Percentiles rank a stretch among this genome's conserved stretches.
Evolutionary conservation across 2,329 filamentous ascomycete species (phyloP).

Genomic region (Stemphylium vesicarium): DNA sequence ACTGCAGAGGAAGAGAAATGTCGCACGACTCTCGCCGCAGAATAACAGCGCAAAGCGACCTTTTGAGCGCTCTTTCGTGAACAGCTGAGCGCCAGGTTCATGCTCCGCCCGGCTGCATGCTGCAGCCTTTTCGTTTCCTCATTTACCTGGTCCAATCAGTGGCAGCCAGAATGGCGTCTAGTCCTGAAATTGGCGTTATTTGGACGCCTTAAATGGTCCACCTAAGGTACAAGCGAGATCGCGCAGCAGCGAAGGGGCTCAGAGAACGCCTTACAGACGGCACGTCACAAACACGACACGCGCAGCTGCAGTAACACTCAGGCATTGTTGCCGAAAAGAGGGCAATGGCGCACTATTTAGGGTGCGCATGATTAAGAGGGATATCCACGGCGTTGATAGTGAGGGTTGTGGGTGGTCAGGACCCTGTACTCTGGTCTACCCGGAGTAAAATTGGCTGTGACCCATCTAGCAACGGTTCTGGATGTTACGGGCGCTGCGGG

Average conservation of each 20-base stretch:
- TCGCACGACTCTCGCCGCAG: too few species aligned
- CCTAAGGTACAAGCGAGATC: constrained; percentile 1
- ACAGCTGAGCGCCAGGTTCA: not conserved
- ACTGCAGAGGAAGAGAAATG: too few species aligned
- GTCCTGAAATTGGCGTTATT: not conserved
- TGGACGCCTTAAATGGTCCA: not conserved
- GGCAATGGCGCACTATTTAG: not conserved
- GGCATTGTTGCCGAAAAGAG: not conserved
- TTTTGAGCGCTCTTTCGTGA: not conserved
- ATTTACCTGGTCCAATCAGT: not conserved
- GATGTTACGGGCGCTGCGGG: not conserved
- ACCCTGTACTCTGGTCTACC: not conserved
- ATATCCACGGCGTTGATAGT: not conserved
- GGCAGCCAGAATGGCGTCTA: not conserved
- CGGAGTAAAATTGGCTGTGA: not conserved
- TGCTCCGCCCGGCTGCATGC: not conserved
- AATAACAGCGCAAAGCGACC: not conserved
- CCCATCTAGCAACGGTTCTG: not conserved
- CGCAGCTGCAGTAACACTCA: not conserved
- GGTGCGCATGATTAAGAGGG: not conserved
- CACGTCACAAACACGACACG: not conserved
- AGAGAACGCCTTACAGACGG: not conserved
- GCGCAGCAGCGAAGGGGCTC: not conserved
- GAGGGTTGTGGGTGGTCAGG: not conserved
- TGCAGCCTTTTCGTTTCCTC: not conserved